Conservation (phyloP, 257 asterid species). For the Forsythia suspensa region DNA sequence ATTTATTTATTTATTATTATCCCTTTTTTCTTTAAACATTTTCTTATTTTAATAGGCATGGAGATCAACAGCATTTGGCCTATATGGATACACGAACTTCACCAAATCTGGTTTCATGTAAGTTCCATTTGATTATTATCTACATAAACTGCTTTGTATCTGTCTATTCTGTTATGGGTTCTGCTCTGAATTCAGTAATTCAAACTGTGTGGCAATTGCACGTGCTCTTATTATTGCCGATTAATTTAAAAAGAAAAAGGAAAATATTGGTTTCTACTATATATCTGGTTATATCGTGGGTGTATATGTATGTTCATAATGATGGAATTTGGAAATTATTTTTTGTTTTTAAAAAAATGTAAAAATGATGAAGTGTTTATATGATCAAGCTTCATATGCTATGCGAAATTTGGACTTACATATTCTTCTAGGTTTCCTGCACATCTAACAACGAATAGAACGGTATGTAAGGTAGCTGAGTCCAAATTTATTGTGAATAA, state of each 20-base stretch:
- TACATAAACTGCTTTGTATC: neutral
- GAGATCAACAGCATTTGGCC: constrained; percentile 71
- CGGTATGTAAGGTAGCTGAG: no score
- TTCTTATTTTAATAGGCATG: constrained; percentile 49
- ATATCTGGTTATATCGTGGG: neutral
- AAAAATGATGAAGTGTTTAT: neutral
- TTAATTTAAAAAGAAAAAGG: neutral
- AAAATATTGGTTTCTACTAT: neutral
- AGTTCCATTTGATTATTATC: constrained; percentile 23
- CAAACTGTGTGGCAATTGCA: neutral
- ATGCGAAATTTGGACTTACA: neutral
- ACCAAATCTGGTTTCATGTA: constrained; percentile 71
- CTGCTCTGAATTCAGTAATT: constrained; percentile 12
- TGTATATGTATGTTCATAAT: neutral
- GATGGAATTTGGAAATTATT: no score
- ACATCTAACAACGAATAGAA: no score
- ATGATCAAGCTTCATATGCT: neutral
- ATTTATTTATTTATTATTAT: neutral
- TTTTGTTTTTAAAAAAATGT: no score
- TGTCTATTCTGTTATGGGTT: constrained; percentile 5
- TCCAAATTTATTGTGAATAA: no score
- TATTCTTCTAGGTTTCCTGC: no score
- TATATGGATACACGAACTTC: constrained; percentile 76
- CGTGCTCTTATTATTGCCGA: neutral
- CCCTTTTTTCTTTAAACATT: neutral